Conservation (phyloP, 768 basidiomycete genomes). For the Kwoniella heveanensis region DNA sequence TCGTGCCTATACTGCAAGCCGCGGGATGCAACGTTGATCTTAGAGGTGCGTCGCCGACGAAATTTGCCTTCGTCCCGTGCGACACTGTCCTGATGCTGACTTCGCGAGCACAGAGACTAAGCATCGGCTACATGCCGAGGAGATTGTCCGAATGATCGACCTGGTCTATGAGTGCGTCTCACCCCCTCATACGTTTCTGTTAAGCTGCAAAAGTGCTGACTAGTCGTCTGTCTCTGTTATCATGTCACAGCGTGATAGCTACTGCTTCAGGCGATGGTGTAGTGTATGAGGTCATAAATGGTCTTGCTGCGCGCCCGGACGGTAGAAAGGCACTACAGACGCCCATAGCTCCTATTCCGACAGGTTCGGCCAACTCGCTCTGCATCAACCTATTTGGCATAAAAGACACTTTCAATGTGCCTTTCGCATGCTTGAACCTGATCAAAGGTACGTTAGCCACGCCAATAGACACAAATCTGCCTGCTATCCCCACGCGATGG, state of each 20-base stretch:
- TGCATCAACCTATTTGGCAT: slow-evolving; percentile 52
- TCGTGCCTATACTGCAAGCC: slow-evolving; percentile 52
- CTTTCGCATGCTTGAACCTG: slow-evolving; percentile 51
- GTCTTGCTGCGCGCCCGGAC: slow-evolving; percentile 51
- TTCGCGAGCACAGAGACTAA: slow-evolving; percentile 44
- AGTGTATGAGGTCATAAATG: slow-evolving; percentile 55
- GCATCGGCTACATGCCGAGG: slow-evolving; percentile 52
- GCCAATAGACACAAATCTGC: too few species aligned
- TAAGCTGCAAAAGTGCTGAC: too few species aligned
- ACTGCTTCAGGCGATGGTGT: slow-evolving; percentile 55
- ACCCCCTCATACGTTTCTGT: too few species aligned
- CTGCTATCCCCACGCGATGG: too few species aligned
- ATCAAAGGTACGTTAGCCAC: slow-evolving; percentile 49
- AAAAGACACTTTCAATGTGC: slow-evolving; percentile 52
- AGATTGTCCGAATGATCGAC: slow-evolving; percentile 42
- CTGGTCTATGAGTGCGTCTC: slow-evolving; percentile 52
- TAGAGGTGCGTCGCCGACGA: slow-evolving; percentile 35
- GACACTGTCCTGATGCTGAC: too few species aligned
- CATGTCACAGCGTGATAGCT: slow-evolving; percentile 44
- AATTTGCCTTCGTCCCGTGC: too few species aligned
- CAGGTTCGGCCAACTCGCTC: slow-evolving; percentile 54
- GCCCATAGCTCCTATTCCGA: slow-evolving; percentile 55
- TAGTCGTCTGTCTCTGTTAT: not conserved
- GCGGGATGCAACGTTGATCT: slow-evolving; percentile 50
- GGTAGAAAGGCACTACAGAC: slow-evolving; percentile 50